These are phyloP conservation scores for Phylloporus sp. DNA, from an alignment of 768 basidiomycete genomes.

Conservation along the genomic window DNA sequence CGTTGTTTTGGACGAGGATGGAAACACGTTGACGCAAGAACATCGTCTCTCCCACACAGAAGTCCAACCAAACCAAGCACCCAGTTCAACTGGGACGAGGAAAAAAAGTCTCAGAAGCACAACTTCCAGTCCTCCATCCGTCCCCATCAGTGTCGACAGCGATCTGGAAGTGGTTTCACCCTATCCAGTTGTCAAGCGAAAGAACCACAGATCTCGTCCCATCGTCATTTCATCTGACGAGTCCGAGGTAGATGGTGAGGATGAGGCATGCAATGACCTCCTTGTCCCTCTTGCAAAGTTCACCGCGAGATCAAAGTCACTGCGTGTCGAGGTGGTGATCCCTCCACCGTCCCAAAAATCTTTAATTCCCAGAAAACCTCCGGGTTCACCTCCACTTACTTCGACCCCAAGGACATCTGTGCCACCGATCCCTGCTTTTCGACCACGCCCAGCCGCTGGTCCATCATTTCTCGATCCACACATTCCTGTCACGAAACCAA, in stretches of 20 bases:
- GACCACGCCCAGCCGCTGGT: not conserved
- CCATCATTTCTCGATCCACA: slow-evolving; percentile 6
- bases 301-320: slow-evolving; percentile 13
- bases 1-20: slow-evolving; percentile 56
- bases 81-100: slow-evolving; percentile 3
- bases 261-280: slow-evolving; percentile 1
- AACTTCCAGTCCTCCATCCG: slow-evolving; percentile 6
- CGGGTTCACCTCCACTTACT: slow-evolving; percentile 1
- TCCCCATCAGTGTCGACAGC: slow-evolving; percentile 28
- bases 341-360: slow-evolving; percentile 27
- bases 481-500: slow-evolving; percentile 36
- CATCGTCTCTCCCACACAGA: slow-evolving; percentile 49
- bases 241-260: slow-evolving; percentile 34
- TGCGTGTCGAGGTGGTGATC: slow-evolving; percentile 39
- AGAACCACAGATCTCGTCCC: slow-evolving; percentile 13
- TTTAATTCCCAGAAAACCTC: slow-evolving; percentile 14
- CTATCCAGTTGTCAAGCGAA: slow-evolving; percentile 9
- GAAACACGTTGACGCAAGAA: slow-evolving; percentile 56
- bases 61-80: slow-evolving; percentile 32
- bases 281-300: slow-evolving; percentile 7
- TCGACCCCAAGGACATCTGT: slow-evolving; percentile 1
- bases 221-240: slow-evolving; percentile 45
- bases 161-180: slow-evolving; percentile 25
- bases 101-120: slow-evolving; percentile 3
- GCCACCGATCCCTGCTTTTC: not conserved